Conservation (phyloP, 2,329 filamentous ascomycete genomes). For the Aureobasidium sp. region DNA sequence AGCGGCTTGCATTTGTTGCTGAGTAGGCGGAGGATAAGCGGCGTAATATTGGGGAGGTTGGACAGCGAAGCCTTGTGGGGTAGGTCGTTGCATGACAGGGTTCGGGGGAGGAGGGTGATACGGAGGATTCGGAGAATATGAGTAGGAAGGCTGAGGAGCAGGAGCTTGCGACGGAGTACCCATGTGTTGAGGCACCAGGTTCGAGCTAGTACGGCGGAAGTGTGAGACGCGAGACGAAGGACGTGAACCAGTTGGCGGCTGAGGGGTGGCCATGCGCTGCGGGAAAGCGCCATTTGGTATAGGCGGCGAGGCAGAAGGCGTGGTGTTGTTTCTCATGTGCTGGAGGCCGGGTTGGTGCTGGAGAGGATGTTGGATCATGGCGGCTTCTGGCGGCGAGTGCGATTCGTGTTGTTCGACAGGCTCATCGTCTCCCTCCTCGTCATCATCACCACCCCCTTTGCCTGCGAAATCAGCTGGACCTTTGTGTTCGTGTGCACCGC, state of each 20-base stretch:
- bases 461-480: conserved; percentile 87
- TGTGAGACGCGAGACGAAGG: conserved; percentile 69
- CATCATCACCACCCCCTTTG: conserved; percentile 58
- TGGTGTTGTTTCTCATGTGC: conserved; percentile 72
- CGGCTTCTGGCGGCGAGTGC: conserved; percentile 51
- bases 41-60: conserved; percentile 17
- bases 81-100: conserved; percentile 37
- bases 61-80: conserved; percentile 16
- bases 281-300: conserved; percentile 62
- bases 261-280: conserved; percentile 69
- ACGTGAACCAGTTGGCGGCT: conserved; percentile 65
- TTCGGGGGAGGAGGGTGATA: conserved; percentile 51
- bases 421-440: conserved; percentile 60
- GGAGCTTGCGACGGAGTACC: conserved; percentile 44
- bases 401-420: conserved; percentile 38
- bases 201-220: conserved; percentile 64
- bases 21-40: conserved; percentile 23
- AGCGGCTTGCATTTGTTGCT: conserved; percentile 43
- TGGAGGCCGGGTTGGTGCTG: conserved; percentile 56
- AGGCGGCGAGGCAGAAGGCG: conserved; percentile 80
- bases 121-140: conserved; percentile 76
- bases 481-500: conserved; percentile 90
- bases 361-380: conserved; percentile 39
- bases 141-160: conserved; percentile 52
- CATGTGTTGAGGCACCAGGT: conserved; percentile 54